A percentile compares a stretch with the other conserved stretches of the same genome.
Conservation (phyloP, 352 stramenopile species). For the Halophytophthora polymorphica region DNA sequence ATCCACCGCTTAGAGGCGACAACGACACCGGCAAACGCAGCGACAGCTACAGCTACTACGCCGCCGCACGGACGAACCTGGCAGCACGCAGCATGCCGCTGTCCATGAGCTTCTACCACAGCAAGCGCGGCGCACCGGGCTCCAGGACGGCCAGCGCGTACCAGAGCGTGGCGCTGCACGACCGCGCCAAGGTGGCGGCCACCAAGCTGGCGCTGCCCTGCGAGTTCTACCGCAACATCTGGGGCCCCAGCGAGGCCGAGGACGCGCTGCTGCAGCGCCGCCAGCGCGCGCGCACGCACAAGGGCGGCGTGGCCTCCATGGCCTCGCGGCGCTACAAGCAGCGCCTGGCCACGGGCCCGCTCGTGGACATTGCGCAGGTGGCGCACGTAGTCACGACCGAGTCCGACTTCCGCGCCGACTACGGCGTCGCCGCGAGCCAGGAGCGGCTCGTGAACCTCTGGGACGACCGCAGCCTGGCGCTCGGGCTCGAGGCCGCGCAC, state of each 20-base stretch:
- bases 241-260: conserved; percentile 31
- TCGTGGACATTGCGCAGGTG: conserved; percentile 73
- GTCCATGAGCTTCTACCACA: conserved; percentile 49
- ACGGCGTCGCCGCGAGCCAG: conserved; percentile 30
- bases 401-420: conserved; percentile 70
- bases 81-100: conserved; percentile 26
- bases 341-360: conserved; percentile 26
- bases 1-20: too few relatives aligned
- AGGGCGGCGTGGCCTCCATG: conserved; percentile 14
- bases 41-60: conserved; percentile 1
- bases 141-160: conserved; percentile 19
- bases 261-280: conserved; percentile 18
- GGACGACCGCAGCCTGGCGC: conserved; percentile 31
- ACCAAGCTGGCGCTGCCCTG: conserved; percentile 33
- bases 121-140: conserved; percentile 14
- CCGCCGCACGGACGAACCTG: not conserved
- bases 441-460: conserved; percentile 50
- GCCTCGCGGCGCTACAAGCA: conserved; percentile 33
- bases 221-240: conserved; percentile 69
- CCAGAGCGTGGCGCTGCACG: conserved; percentile 34
- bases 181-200: conserved; percentile 26
- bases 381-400: conserved; percentile 65
- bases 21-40: too few relatives aligned
- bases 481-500: conserved; percentile 14
- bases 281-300: conserved; percentile 18